Conservation (phyloP, 2,329 filamentous ascomycete genomes). For the Monilinia laxa region DNA sequence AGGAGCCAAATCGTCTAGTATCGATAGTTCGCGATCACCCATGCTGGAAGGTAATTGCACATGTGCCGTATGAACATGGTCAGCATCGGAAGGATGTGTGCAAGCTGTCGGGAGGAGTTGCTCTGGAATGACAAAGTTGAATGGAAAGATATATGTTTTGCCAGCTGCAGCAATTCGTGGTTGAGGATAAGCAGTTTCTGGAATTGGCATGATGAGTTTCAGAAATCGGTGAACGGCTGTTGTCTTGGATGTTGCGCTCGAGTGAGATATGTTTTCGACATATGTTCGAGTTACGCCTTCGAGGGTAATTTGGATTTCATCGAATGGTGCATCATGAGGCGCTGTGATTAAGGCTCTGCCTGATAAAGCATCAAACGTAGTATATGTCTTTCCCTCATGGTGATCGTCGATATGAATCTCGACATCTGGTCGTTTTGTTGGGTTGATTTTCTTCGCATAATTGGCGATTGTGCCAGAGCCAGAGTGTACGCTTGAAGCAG, state of each 20-base stretch:
- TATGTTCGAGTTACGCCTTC: constrained; percentile 37
- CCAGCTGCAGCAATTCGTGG: constrained; percentile 38
- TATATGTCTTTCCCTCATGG: constrained; percentile 35
- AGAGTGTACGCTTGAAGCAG: constrained; percentile 30
- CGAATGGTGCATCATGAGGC: constrained; percentile 36
- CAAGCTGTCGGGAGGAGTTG: constrained; percentile 39
- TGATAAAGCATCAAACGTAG: constrained; percentile 37
- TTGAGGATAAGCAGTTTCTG: constrained; percentile 36
- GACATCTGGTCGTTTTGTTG: constrained; percentile 32
- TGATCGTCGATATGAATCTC: constrained; percentile 37
- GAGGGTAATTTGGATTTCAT: constrained; percentile 39
- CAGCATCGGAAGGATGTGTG: constrained; percentile 29
- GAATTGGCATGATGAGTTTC: constrained; percentile 40
- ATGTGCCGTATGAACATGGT: constrained; percentile 39
- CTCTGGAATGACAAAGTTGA: constrained; percentile 40
- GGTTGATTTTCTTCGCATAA: constrained; percentile 33
- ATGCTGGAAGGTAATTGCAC: constrained; percentile 39
- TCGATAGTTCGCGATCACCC: constrained; percentile 32
- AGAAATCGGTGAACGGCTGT: constrained; percentile 39
- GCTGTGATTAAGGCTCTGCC: constrained; percentile 37
- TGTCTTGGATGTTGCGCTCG: constrained; percentile 30
- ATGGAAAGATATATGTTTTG: constrained; percentile 37
- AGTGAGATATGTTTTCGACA: constrained; percentile 37
- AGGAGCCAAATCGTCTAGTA: constrained; percentile 37
- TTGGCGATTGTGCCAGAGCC: constrained; percentile 34